Percentiles rank a stretch among this genome's conserved stretches.
Conservation (phyloP, 2,329 filamentous ascomycete genomes). For the Sporothrix protearum region DNA sequence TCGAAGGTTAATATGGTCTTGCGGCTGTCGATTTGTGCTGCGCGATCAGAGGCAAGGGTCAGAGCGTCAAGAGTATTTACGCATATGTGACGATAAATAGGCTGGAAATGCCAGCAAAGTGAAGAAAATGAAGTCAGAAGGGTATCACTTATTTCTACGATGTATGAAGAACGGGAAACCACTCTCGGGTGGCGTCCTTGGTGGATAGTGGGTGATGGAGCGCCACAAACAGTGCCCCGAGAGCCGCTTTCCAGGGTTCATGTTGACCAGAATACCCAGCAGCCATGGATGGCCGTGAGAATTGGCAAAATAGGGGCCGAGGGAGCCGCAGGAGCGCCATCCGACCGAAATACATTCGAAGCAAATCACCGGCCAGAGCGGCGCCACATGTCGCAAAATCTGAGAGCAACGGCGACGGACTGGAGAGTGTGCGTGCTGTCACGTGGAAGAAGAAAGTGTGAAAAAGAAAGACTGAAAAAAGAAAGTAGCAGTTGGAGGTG, state of each 20-base stretch:
- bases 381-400: background rate
- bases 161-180: background rate
- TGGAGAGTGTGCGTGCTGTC: background rate
- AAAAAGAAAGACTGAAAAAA: background rate
- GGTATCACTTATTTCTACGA: background rate
- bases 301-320: constrained; percentile 9
- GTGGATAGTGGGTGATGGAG: background rate
- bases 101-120: background rate
- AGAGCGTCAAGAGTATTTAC: no score
- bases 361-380: constrained; percentile 6
- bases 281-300: constrained; percentile 7
- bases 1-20: background rate
- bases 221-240: background rate
- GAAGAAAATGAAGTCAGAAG: background rate
- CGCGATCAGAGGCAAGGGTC: background rate
- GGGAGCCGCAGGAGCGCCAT: background rate
- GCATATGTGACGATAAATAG: background rate
- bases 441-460: background rate
- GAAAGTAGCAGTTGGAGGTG: background rate
- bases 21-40: background rate
- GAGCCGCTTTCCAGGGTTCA: background rate
- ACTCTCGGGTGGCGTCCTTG: constrained; percentile 3
- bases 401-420: background rate
- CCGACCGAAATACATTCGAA: background rate
- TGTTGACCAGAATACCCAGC: background rate